Base-by-base conservation (phyloP, 1,284 basidiomycete species). In the Grifola frondosa region DNA sequence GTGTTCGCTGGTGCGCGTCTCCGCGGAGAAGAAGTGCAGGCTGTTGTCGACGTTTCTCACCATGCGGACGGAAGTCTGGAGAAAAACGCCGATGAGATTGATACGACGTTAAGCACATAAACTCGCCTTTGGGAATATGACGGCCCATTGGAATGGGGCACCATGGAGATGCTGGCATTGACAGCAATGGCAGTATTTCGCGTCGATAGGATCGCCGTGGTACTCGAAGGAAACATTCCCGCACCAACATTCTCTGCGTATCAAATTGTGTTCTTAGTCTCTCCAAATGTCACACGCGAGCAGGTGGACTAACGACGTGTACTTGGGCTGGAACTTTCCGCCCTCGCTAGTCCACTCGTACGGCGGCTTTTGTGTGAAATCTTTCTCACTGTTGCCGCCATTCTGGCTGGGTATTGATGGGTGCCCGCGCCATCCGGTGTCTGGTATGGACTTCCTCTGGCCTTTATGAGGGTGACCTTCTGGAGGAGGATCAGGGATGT, bases 121-220 rank as follows among this genome's bases (percentile, higher is more conserved):
- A 22, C 28, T 10, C 8, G 56, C 59, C 54, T 65, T 65, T 9
- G 62, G 61, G 30, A 63, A 65, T 19, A 65, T 65, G 22, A 66
- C 63, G 3, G 63, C 63, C 63, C 65, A 66, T 31, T 67, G 64
- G 42, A 66, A 66, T 0, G 65, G 64, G 7, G 63, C 63, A 12
- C 64, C 59, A 35, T 66, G 64, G 3, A 64, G 49, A 23, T 52
- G 52, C 44, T 66, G 64, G 29, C 62, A 65, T 35, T 65, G 59
- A 4, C 50, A 46, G 37, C 62, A 65, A 43, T 65, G 62, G 44
- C 63, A 66, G 37, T 61, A 50, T 36, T 67, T 67, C 10, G 64
- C 63, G 33, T 66, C 60, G 9, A 66, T 29, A 1, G 64, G 64
- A 36, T 66, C 57, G 1, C 64, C 64, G 29, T 65, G 58, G 32